Percentiles rank a stretch among this genome's conserved stretches.
phyloP scores from a whole-genome alignment of 176 grass and related monocot genomes.

The Zea mays region Zm-B73-REFERENCE-NAM-5.0 NC_050098.1:5520001-5520500 shows the following conservation, averaged over 20 bases:
- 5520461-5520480: conserved; percentile 26
- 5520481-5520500: conserved; percentile 67
- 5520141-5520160: conserved; percentile 4
- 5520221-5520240: conserved; percentile 97
- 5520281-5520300: conserved; percentile 96
- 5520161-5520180: conserved; percentile 14
- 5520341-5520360: conserved; percentile 99
- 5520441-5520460: not conserved
- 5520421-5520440: conserved; percentile 1
- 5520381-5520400: conserved; percentile 97
- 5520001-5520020: conserved; percentile 1
- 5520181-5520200: conserved; percentile 79
- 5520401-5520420: conserved; percentile 95
- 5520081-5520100: conserved; percentile 96
- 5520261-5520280: conserved; percentile 91
- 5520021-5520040: conserved; percentile 92
- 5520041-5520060: conserved; percentile 97
- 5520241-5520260: conserved; percentile 96
- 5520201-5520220: conserved; percentile 99
- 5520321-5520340: conserved; percentile 95
- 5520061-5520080: conserved; percentile 89
- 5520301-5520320: conserved; percentile 94
- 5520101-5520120: conserved; percentile 99
- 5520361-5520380: conserved; percentile 93
- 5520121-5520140: conserved; percentile 9